phyloP scores from a whole-genome alignment of 495 filamentous ascomycete species.

The Penicillium roqueforti region DNA sequence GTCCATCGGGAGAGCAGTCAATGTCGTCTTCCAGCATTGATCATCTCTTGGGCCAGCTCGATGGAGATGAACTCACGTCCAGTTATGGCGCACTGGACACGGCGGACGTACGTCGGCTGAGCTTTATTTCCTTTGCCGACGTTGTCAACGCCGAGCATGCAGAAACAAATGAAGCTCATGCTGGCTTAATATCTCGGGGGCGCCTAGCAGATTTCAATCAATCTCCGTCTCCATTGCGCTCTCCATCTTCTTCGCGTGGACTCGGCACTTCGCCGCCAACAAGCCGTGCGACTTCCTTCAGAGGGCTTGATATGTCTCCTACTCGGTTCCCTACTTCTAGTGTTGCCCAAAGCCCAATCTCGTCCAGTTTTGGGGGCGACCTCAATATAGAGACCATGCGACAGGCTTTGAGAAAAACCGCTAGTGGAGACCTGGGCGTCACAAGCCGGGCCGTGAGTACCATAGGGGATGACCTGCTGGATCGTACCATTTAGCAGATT shows the following conservation, averaged over 20 bases:
- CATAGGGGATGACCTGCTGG: conserved; percentile 37
- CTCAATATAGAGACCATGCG: conserved; percentile 86
- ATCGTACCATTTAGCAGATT: conserved; percentile 24
- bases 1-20: conserved; percentile 31
- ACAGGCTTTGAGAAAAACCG: conserved; percentile 68
- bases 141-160: conserved; percentile 87
- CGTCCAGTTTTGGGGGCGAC: conserved; percentile 55
- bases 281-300: conserved; percentile 61
- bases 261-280: conserved; percentile 61
- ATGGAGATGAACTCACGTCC: conserved; percentile 57
- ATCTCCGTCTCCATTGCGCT: conserved; percentile 69
- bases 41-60: conserved; percentile 36
- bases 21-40: conserved; percentile 28
- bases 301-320: conserved; percentile 61
- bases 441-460: conserved; percentile 61
- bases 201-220: conserved; percentile 42
- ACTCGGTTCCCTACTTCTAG: conserved; percentile 23
- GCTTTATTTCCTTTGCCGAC: conserved; percentile 93
- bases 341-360: conserved; percentile 42
- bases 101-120: conserved; percentile 73
- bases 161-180: conserved; percentile 26
- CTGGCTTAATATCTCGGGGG: neutral
- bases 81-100: conserved; percentile 56
- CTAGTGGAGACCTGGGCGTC: conserved; percentile 69
- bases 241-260: conserved; percentile 62